Base-by-base conservation (phyloP, 2,329 filamentous ascomycete genomes). In the Xylaria sp. region DNA sequence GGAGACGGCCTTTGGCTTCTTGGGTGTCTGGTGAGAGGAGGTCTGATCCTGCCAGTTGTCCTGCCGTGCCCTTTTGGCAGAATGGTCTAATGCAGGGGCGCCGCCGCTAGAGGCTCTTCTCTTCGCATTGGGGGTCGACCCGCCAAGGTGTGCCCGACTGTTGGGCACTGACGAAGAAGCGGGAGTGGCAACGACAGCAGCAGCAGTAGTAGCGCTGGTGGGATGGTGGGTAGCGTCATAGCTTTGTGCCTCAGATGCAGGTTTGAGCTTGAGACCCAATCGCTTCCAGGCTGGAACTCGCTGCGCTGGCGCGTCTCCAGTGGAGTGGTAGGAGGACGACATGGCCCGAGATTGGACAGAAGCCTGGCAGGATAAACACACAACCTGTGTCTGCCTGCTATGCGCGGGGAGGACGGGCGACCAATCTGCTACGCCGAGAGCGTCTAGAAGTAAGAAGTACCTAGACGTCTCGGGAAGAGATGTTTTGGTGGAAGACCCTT, bases 221-320 rank as follows among this genome's bases (percentile, higher is more conserved):
- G 74, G 54, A 67, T 71, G 66, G 66, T 73, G 68, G 67, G 74
- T 67, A 72, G 71, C 69, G 70, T 73, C 70, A 72, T 76, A 74
- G 65, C 77, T 68, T 69, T 72, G 71, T 51, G 69, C 78, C 56
- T 76, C 78, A 38, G 79, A 76, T 71, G 75, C 77, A 74, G 79
- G 66, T 66, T 88, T 88, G 79, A 88, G 86, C 81, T 87, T 87
- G 76, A 88, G 84, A 78, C 87, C 86, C 82, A 88, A 84, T 81
- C 85, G 84, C 76, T 88, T 88, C 86, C 86, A 88, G 70, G 86
- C 86, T 64, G 86, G 86, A 69, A 85, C 80, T 73, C 81, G 81
- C 76, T 81, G 81, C 68, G 79, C 74, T 78, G 81, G 79, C 79
- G 81, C 78, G 74, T 75, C 77, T 72, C 78, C 78, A 72, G 76